These are phyloP conservation scores for Aureobasidium sp. DNA, from an alignment of 2,329 filamentous ascomycete genomes.

Conservation along the genomic window DNA sequence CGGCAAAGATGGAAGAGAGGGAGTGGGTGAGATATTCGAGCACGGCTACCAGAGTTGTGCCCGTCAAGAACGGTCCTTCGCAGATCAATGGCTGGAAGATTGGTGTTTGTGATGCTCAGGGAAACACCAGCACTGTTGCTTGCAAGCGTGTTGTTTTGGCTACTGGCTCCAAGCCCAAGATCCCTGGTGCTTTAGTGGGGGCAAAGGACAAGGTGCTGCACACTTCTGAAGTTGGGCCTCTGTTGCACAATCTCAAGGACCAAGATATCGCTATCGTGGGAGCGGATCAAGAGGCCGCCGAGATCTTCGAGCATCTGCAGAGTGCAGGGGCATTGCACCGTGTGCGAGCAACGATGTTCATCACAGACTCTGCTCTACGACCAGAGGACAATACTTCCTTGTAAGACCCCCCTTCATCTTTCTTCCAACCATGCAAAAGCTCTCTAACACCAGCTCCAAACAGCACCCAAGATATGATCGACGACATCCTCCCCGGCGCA, in stretches of 20 bases:
- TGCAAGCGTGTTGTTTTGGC: constrained; percentile 22
- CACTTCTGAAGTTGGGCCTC: constrained; percentile 17
- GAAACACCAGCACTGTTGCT: constrained; percentile 16
- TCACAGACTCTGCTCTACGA: constrained; percentile 21
- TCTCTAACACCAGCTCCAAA: not conserved
- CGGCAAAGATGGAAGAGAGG: constrained; percentile 19
- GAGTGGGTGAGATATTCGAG: constrained; percentile 23
- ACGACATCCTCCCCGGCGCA: not conserved
- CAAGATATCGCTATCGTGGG: constrained; percentile 22
- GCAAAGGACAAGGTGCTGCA: constrained; percentile 19
- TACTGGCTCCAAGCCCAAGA: constrained; percentile 20
- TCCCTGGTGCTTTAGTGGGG: constrained; percentile 17
- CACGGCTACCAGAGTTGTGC: constrained; percentile 19
- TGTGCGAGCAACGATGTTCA: constrained; percentile 20
- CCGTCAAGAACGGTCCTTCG: constrained; percentile 16
- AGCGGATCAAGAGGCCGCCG: constrained; percentile 22
- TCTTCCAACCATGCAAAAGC: too few relatives aligned
- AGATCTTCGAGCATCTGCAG: constrained; percentile 22
- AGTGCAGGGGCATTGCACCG: constrained; percentile 18
- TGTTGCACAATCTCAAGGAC: constrained; percentile 18
- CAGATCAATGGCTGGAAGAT: constrained; percentile 20
- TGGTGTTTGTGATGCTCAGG: constrained; percentile 15
- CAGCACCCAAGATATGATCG: constrained; percentile 18
- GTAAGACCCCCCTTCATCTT: not conserved
- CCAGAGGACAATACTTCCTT: constrained; percentile 22